Conservation (phyloP, 2,329 filamentous ascomycete species). For the Aspergillus intermedius region DNA sequence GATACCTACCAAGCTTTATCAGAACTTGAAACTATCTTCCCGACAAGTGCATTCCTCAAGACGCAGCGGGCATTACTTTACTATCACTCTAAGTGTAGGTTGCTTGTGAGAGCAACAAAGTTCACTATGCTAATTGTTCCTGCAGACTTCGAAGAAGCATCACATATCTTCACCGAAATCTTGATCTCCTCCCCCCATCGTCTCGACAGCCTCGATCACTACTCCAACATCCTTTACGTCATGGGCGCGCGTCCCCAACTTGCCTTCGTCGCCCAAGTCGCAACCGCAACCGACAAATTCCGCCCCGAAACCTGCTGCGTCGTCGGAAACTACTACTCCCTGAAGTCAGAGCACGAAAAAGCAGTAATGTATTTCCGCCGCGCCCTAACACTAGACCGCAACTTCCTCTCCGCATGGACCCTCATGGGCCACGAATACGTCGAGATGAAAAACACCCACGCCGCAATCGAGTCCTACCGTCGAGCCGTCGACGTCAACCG, state of each 20-base stretch:
- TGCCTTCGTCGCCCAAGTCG: constrained; percentile 85
- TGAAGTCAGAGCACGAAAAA: constrained; percentile 93
- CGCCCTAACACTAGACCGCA: constrained; percentile 80
- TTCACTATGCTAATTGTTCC: constrained; percentile 8
- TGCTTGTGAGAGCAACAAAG: background rate
- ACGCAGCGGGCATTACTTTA: constrained; percentile 82
- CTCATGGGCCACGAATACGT: constrained; percentile 99
- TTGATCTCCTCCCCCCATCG: constrained; percentile 60
- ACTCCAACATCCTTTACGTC: constrained; percentile 96
- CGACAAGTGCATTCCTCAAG: constrained; percentile 78
- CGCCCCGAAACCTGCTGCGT: constrained; percentile 95
- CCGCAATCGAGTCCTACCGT: constrained; percentile 93
- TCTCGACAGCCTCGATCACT: constrained; percentile 87
- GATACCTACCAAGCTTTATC: constrained; percentile 67
- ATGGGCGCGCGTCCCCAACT: constrained; percentile 81
- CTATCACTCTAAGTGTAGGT: constrained; percentile 70
- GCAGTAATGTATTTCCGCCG: constrained; percentile 96
- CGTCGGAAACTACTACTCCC: constrained; percentile 92
- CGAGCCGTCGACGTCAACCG: constrained; percentile 93
- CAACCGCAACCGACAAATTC: constrained; percentile 88
- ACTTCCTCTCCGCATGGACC: constrained; percentile 92
- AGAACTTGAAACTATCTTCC: constrained; percentile 77
- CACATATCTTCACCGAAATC: constrained; percentile 61
- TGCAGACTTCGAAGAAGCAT: constrained; percentile 57
- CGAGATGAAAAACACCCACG: constrained; percentile 96